A percentile compares a stretch with the other conserved stretches of the same genome.
These are phyloP conservation scores for Polyplosphaeria fusca DNA, from an alignment of 495 filamentous ascomycete species.

Conservation along the genomic window DNA sequence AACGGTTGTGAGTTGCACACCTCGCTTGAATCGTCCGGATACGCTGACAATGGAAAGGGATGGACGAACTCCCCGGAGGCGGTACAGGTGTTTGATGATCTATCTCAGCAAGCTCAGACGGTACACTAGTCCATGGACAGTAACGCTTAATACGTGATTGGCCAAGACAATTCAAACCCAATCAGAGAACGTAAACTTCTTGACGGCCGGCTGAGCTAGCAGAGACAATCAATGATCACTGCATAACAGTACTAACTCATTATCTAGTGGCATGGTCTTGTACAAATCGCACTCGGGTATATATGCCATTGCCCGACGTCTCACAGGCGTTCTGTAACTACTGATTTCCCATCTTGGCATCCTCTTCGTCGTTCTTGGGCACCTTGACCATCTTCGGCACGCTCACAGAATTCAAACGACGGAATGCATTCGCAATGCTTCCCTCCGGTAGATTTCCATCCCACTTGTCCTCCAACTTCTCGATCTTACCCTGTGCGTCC, in stretches of 20 bases:
- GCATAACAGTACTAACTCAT: too few relatives aligned
- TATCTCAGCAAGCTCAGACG: too few relatives aligned
- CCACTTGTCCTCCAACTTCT: slow-evolving; percentile 57
- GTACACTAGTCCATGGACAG: slow-evolving; percentile 3
- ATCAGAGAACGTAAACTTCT: too few relatives aligned
- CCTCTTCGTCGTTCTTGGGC: slow-evolving; percentile 56
- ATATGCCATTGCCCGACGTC: too few relatives aligned
- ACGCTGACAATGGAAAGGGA: slow-evolving; percentile 11
- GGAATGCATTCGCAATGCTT: slow-evolving; percentile 42
- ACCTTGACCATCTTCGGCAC: slow-evolving; percentile 57
- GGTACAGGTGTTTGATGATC: too few relatives aligned
- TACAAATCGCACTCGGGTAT: too few relatives aligned
- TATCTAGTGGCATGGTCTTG: too few relatives aligned
- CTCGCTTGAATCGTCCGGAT: background rate
- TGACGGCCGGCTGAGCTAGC: too few relatives aligned
- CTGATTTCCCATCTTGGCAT: slow-evolving; percentile 36
- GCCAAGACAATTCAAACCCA: too few relatives aligned
- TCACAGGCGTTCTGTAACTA: background rate
- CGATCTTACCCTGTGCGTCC: slow-evolving; percentile 46
- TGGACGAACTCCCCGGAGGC: slow-evolving; percentile 17
- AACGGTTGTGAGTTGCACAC: slow-evolving; percentile 19
- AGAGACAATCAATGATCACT: too few relatives aligned
- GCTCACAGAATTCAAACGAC: slow-evolving; percentile 53
- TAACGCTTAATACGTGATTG: too few relatives aligned
- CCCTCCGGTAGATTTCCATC: slow-evolving; percentile 52